Percentiles rank a stretch among this genome's conserved stretches.
Evolutionary conservation across 805 yeast genomes (phyloP).

Genomic region (Torulaspora microellipsoides): DNA sequence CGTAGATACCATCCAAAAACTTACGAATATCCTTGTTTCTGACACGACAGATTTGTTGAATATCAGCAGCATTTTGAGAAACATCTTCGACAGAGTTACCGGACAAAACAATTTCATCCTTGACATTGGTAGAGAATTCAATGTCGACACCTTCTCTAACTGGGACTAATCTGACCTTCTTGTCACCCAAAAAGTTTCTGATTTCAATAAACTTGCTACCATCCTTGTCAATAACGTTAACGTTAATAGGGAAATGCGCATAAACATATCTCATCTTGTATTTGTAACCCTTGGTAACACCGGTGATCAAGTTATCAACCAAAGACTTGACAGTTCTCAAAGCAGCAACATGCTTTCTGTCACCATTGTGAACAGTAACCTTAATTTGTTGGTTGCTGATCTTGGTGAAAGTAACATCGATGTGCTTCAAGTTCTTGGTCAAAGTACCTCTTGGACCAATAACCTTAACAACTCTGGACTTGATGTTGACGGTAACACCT

Average conservation of each 20-base stretch:
- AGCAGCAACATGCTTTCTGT: constrained; percentile 99
- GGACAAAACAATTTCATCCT: constrained; percentile 88
- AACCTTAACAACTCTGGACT: constrained; percentile 85
- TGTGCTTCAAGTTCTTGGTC: constrained; percentile 86
- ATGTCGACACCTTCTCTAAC: constrained; percentile 86
- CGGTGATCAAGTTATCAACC: constrained; percentile 89
- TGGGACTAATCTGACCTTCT: constrained; percentile 86
- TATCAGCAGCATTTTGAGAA: constrained; percentile 97
- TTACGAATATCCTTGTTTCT: constrained; percentile 99
- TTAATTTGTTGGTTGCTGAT: constrained; percentile 66
- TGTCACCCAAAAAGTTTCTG: constrained; percentile 99
- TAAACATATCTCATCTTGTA: constrained; percentile 99
- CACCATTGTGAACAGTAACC: constrained; percentile 96
- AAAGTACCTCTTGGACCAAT: constrained; percentile 97
- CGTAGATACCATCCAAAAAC: constrained; percentile 99
- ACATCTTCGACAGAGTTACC: constrained; percentile 98
- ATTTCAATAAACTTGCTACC: constrained; percentile 78
- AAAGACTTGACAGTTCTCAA: constrained; percentile 97
- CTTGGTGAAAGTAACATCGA: constrained; percentile 89
- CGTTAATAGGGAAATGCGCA: constrained; percentile 99
- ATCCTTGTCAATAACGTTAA: constrained; percentile 79
- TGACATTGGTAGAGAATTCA: constrained; percentile 74
- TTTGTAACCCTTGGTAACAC: constrained; percentile 99
- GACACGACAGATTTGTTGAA: constrained; percentile 96
- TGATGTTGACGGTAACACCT: constrained; percentile 86